Base-by-base conservation (phyloP, 2,329 filamentous ascomycete genomes). In the Zalaria obscura region DNA sequence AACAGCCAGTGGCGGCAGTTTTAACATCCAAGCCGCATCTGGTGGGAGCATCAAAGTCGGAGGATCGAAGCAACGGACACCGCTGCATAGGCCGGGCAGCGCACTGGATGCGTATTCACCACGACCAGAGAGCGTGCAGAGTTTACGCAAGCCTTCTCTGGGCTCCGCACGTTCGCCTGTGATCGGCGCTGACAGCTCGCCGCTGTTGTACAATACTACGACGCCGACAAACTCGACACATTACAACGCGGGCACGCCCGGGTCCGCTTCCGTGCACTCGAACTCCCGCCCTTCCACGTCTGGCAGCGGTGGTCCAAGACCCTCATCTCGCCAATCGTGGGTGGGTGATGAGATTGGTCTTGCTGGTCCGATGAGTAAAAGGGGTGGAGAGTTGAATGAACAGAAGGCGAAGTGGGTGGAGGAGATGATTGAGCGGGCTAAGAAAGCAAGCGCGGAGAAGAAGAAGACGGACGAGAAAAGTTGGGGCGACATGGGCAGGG, bases 371-470 rank as follows among this genome's bases (percentile, higher is more conserved):
- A 75, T 72, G 37, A 69, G 72, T 31, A 80, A 75, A 26, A 34
- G 29, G 8, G 35, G 27, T 18, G 34, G 41, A 2, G 36, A 38
- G 5, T 63, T 83, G 25, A 62, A 77, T 42, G 76, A 79, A 42
- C 79, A 87, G 60, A 84, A 80, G 54, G 70, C 76, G 44, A 77
- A 79, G 33, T 91, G 84, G 84, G 81, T 91, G 6, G 80, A 88
- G 58, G 83, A 78, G 47, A 81, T 91, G 65, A 80, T 86, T 63
- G 80, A 84, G 54, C 81, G 84, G 55, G 84, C 87, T 34, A 74
- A 80, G 45, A 70, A 78, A 37, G 81, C 77, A 45, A 83, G 79
- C 53, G 52, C 50, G 9, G 64, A 65, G 52, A 61, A 62, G 47
- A 52, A 58, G 33, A 56, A 53, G 39, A 48, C 50, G 40, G 52